Evolutionary conservation across 179 eudicot genomes (phyloP).

Genomic region (Monotropa hypopitys): DNA sequence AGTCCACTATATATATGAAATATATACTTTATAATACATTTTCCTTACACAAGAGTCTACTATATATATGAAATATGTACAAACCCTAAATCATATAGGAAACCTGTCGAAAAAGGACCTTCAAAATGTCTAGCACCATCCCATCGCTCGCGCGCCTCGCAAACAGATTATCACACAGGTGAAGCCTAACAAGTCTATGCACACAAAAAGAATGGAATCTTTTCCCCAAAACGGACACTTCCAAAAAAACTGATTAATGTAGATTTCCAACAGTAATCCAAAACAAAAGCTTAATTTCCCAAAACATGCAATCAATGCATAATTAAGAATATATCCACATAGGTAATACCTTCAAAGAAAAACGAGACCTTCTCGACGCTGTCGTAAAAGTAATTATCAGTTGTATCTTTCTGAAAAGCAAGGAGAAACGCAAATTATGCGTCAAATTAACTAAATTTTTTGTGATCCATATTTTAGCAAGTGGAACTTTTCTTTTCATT

Average conservation of each 20-base stretch:
- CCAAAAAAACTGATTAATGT: too few relatives aligned
- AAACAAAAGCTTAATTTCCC: background rate
- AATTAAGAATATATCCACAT: background rate
- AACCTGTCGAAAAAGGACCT: too few relatives aligned
- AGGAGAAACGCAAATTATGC: background rate
- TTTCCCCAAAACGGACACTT: background rate
- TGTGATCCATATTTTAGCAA: background rate
- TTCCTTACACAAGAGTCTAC: too few relatives aligned
- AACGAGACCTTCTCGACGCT: constrained; percentile 87
- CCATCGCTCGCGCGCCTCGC: too few relatives aligned
- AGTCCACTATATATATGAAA: too few relatives aligned
- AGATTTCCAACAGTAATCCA: background rate
- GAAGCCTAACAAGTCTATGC: too few relatives aligned
- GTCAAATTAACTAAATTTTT: background rate
- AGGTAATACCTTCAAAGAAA: constrained; percentile 79
- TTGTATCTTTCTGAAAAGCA: constrained; percentile 40
- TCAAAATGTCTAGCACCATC: too few relatives aligned
- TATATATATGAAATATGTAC: too few relatives aligned
- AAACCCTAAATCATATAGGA: too few relatives aligned
- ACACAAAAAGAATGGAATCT: background rate
- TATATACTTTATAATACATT: too few relatives aligned
- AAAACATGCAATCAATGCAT: background rate
- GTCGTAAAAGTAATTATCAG: constrained; percentile 68
- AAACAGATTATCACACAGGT: too few relatives aligned
- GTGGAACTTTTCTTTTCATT: too few relatives aligned